Base-by-base conservation (phyloP, 805 yeast genomes). In the Candida stauntonica region DNA sequence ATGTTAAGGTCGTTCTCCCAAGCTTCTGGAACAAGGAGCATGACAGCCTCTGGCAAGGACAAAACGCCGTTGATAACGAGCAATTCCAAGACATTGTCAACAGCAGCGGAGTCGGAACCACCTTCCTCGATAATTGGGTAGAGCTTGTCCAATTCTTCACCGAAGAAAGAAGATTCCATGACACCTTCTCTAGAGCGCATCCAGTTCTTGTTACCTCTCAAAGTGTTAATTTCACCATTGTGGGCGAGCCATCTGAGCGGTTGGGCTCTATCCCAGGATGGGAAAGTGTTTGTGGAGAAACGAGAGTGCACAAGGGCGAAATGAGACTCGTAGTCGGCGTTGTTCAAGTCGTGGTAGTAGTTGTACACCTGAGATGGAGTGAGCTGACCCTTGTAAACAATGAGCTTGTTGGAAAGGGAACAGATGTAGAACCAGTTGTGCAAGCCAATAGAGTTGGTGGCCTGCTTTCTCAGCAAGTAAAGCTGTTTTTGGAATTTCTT, bases 191-290 rank as follows among this genome's bases (percentile, higher is more conserved):
- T 84, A 30, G 98, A 93, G 51, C 96, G 79, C 97, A 93, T 89
- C 98, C 98, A 93, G 67, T 91, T 91, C 67, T 91, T 93, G 76
- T 91, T 91, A 52, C 99, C 99, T 64, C 98, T 78, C 58, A 91
- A 68, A 29, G 99, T 91, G 67, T 91, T 91, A 63, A 91, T 93
- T 67, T 91, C 99, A 73, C 99, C 99, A 63, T 91, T 91, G 68
- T 91, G 99, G 28, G 99, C 99, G 23, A 95, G 86, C 83, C 94
- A 82, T 63, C 98, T 75, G 57, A 91, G 73, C 34, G 99, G 99
- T 67, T 91, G 99, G 17, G 99, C 98, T 66, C 99, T 79, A 67
- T 93, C 99, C 99, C 99, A 91, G n/a, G 96, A 87, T 33, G 99
- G 99, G 78, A 91, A 91, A 34, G 99, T 91, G 65, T 91, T 91